phyloP scores from a whole-genome alignment of 1,284 basidiomycete species.

The Leccinum pachyderme region DNA sequence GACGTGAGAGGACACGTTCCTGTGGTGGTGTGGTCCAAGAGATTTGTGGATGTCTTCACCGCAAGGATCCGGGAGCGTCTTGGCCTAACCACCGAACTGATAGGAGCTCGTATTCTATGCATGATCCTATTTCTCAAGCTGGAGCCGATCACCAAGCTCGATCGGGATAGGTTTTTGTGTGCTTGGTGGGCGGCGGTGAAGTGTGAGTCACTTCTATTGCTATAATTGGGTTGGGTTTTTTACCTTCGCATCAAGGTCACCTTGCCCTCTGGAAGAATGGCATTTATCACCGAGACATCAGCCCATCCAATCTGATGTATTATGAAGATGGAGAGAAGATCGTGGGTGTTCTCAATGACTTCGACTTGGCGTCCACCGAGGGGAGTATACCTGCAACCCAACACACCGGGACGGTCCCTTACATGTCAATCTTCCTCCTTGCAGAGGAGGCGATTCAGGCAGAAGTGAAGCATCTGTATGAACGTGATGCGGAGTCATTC shows the following conservation, averaged over 20 bases:
- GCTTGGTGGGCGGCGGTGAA: neutral
- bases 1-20: no score
- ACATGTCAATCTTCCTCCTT: neutral
- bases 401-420: no score
- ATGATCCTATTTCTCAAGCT: neutral
- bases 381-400: no score
- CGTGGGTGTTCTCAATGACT: no score
- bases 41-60: no score
- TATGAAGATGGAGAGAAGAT: no score
- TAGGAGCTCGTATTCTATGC: neutral
- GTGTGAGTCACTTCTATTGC: neutral
- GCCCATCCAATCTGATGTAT: neutral
- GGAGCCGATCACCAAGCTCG: neutral
- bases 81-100: neutral
- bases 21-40: no score
- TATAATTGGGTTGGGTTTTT: neutral
- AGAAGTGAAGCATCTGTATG: neutral
- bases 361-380: no score
- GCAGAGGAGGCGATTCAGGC: neutral
- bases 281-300: neutral
- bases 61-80: neutral
- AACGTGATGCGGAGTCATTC: neutral
- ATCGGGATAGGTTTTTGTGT: neutral
- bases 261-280: neutral
- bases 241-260: neutral